Evolutionary conservation across 1,284 basidiomycete genomes (phyloP).

Genomic region (Boletus mariae): DNA sequence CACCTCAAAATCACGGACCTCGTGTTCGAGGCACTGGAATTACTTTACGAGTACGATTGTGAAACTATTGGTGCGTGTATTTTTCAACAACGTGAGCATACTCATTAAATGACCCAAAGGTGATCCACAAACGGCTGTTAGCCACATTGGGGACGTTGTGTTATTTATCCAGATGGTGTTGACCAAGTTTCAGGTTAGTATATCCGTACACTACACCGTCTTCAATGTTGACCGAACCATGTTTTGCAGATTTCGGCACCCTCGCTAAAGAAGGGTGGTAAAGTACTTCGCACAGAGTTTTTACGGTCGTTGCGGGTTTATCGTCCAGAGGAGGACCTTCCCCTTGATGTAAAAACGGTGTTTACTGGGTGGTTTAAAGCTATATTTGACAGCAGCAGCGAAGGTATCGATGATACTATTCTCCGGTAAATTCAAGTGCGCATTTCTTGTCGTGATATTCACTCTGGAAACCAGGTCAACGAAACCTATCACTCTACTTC

Average conservation of each 20-base stretch:
- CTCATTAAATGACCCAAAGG: conserved; percentile 40
- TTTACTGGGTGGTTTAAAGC: conserved; percentile 69
- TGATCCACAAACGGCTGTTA: conserved; percentile 76
- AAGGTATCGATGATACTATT: conserved; percentile 79
- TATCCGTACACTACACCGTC: conserved; percentile 8
- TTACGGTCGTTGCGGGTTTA: conserved; percentile 48
- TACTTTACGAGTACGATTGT: conserved; percentile 70
- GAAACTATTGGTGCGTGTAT: conserved; percentile 65
- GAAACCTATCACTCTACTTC: conserved; percentile 60
- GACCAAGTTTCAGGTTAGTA: conserved; percentile 59
- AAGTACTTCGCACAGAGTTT: conserved; percentile 47
- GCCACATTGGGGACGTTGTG: conserved; percentile 70
- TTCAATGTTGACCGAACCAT: neutral
- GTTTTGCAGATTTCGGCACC: conserved; percentile 27
- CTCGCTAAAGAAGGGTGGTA: conserved; percentile 41
- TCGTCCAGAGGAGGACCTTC: conserved; percentile 41
- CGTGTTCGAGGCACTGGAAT: conserved; percentile 55
- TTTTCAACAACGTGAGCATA: conserved; percentile 3
- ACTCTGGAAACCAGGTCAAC: conserved; percentile 52
- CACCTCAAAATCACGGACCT: conserved; percentile 62
- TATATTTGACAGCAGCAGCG: conserved; percentile 69
- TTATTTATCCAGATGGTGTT: conserved; percentile 65
- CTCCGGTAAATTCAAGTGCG: conserved; percentile 47
- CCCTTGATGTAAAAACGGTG: conserved; percentile 46
- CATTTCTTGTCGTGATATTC: neutral